Evolutionary conservation across 768 basidiomycete species (phyloP).

Genomic region (Mrakia gelida): DNA sequence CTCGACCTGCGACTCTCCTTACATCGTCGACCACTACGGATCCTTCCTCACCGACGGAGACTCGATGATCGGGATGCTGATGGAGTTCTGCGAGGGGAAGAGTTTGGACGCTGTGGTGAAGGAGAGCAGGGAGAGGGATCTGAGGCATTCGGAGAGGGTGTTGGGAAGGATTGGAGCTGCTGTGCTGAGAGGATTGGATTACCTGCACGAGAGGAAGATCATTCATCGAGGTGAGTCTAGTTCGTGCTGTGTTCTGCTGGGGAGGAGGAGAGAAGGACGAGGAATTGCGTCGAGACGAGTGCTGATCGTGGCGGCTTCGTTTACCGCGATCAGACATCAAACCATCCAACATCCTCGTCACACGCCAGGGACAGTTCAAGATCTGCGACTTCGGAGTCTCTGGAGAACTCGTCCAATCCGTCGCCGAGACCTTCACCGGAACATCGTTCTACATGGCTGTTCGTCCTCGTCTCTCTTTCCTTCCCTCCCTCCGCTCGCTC

Average conservation of each 20-base stretch:
- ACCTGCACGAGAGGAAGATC: slow-evolving; percentile 45
- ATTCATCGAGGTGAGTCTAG: slow-evolving; percentile 39
- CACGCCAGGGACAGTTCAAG: slow-evolving; percentile 43
- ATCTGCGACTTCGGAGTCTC: slow-evolving; percentile 47
- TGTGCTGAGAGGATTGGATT: slow-evolving; percentile 44
- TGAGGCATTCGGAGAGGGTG: slow-evolving; percentile 44
- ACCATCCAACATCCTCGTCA: slow-evolving; percentile 46
- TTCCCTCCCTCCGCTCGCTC: background rate
- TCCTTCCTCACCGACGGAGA: slow-evolving; percentile 45
- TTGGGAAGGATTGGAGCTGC: slow-evolving; percentile 43
- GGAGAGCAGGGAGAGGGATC: slow-evolving; percentile 38
- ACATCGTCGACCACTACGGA: slow-evolving; percentile 46
- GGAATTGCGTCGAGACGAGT: background rate
- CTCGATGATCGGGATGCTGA: slow-evolving; percentile 44
- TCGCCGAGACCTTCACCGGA: slow-evolving; percentile 46
- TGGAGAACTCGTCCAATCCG: slow-evolving; percentile 44
- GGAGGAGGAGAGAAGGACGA: background rate
- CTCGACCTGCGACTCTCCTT: slow-evolving; percentile 43
- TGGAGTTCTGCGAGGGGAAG: slow-evolving; percentile 47
- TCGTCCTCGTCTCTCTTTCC: slow-evolving; percentile 31
- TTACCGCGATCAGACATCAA: slow-evolving; percentile 41
- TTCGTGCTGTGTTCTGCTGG: too few species aligned
- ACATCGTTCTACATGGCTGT: slow-evolving; percentile 48
- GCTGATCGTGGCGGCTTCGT: background rate
- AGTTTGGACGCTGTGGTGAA: slow-evolving; percentile 42